Evolutionary conservation across 345 rosid genomes (phyloP).

Genomic region (Sisymbrium irio): DNA sequence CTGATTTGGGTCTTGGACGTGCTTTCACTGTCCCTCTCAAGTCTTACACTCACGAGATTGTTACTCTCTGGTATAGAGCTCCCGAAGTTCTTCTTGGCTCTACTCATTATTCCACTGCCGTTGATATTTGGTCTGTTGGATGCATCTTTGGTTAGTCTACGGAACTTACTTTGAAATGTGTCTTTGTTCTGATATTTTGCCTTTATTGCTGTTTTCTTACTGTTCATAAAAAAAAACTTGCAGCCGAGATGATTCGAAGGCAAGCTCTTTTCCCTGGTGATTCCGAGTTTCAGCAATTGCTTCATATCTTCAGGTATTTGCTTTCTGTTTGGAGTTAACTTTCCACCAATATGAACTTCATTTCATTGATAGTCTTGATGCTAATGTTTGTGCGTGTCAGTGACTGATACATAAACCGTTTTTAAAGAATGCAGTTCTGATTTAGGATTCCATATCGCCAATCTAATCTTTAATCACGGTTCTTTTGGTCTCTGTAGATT

Average conservation of each 20-base stretch:
- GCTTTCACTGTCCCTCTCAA: conserved; percentile 93
- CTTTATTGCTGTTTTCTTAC: not conserved
- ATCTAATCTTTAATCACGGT: not conserved
- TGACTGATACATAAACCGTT: not conserved
- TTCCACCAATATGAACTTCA: not conserved
- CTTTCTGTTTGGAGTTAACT: not conserved
- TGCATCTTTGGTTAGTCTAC: conserved; percentile 63
- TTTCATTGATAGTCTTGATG: not conserved
- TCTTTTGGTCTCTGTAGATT: conserved; percentile 38
- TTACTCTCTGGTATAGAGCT: conserved; percentile 94
- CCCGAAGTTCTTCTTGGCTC: conserved; percentile 96
- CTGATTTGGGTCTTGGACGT: conserved; percentile 97
- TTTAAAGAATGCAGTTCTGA: not conserved
- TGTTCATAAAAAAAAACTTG: not conserved
- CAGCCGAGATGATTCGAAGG: conserved; percentile 88
- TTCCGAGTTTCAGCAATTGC: conserved; percentile 90
- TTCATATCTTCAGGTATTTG: conserved; percentile 86
- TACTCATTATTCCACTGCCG: conserved; percentile 89
- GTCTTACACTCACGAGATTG: conserved; percentile 97
- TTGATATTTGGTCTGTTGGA: conserved; percentile 98
- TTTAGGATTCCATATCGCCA: not conserved
- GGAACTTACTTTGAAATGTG: not conserved
- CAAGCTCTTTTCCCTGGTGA: conserved; percentile 92
- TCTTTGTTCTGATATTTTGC: not conserved
- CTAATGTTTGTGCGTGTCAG: not conserved